These are phyloP conservation scores for Capsicum chinense DNA, from an alignment of 257 asterid genomes.

Conservation along the genomic window DNA sequence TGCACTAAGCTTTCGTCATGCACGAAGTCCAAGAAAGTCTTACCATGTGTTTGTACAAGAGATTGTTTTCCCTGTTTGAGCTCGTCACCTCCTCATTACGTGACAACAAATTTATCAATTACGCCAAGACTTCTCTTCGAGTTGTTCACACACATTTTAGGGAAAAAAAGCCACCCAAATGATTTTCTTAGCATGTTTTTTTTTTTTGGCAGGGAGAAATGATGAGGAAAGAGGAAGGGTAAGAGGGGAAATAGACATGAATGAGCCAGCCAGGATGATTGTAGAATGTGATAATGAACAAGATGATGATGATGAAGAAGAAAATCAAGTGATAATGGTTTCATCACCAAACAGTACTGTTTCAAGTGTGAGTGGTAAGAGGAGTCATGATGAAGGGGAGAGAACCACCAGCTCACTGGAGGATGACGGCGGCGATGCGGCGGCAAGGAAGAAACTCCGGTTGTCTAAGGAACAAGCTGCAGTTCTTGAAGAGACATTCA, in stretches of 20 bases:
- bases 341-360: slow-evolving; percentile 96
- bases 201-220: slow-evolving; percentile 47
- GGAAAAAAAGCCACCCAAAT: neutral
- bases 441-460: slow-evolving; percentile 90
- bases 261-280: slow-evolving; percentile 50
- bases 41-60: too few relatives aligned
- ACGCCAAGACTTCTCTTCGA: too few relatives aligned
- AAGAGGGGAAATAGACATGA: slow-evolving; percentile 81
- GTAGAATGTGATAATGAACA: slow-evolving; percentile 54
- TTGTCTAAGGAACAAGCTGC: slow-evolving; percentile 92
- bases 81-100: too few relatives aligned
- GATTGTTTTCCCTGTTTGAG: too few relatives aligned
- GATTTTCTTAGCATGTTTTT: neutral
- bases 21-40: too few relatives aligned
- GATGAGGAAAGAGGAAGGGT: slow-evolving; percentile 47
- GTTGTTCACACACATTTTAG: too few relatives aligned
- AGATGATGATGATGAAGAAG: neutral
- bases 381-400: slow-evolving; percentile 71
- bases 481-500: slow-evolving; percentile 88
- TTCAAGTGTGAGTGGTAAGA: slow-evolving; percentile 90
- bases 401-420: slow-evolving; percentile 72
- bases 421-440: slow-evolving; percentile 79
- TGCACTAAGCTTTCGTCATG: too few relatives aligned
- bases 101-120: too few relatives aligned
- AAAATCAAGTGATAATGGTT: slow-evolving; percentile 53